Percentiles rank a stretch among this genome's conserved stretches.
These are phyloP conservation scores for Gyrodon lividus DNA, from an alignment of 768 basidiomycete genomes.

Conservation along the genomic window DNA sequence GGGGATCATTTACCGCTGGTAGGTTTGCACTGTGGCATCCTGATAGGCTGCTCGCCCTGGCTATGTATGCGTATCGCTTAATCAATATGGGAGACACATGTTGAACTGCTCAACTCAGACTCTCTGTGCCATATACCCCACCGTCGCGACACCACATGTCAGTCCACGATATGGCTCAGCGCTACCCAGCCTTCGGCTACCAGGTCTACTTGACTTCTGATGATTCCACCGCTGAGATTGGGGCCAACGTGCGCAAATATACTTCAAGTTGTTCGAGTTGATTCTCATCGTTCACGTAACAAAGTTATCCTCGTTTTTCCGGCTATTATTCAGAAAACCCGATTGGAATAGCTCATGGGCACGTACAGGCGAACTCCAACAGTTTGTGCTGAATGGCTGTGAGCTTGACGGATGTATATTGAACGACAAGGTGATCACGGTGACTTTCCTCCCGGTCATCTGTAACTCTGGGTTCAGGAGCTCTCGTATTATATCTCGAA, in stretches of 20 bases:
- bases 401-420: constrained; percentile 15
- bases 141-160: constrained; percentile 50
- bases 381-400: constrained; percentile 1
- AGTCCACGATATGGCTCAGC: constrained; percentile 48
- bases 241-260: constrained; percentile 46
- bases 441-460: not conserved
- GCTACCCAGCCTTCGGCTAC: constrained; percentile 61
- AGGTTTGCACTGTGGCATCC: constrained; percentile 77
- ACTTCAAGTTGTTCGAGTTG: not conserved
- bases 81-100: not conserved
- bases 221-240: constrained; percentile 52
- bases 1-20: constrained; percentile 65
- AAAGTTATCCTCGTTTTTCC: constrained; percentile 19
- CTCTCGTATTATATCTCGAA: constrained; percentile 48
- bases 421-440: constrained; percentile 13
- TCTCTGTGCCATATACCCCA: constrained; percentile 68
- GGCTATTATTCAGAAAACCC: constrained; percentile 5
- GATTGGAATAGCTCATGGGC: not conserved
- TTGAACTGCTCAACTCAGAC: constrained; percentile 35
- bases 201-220: constrained; percentile 63
- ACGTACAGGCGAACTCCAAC: constrained; percentile 10
- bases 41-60: constrained; percentile 54
- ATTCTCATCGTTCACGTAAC: constrained; percentile 25
- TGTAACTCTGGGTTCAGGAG: constrained; percentile 44
- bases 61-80: constrained; percentile 45